phyloP scores from a whole-genome alignment of 2,329 filamentous ascomycete species.

The Thermoascus crustaceus region DNA sequence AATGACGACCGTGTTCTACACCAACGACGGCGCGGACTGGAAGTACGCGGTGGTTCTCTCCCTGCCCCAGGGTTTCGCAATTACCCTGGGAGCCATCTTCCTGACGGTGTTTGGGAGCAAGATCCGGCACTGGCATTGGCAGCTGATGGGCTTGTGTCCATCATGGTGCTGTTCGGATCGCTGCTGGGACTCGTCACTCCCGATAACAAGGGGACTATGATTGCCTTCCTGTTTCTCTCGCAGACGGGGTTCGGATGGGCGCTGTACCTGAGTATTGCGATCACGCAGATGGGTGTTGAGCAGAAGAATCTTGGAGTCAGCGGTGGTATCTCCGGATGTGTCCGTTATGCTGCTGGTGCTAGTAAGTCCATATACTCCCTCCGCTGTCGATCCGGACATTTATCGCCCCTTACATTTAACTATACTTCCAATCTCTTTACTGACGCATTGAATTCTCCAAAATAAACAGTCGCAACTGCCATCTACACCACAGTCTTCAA shows the following conservation, averaged over 20 bases:
- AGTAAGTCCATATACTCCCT: slow-evolving; percentile 14
- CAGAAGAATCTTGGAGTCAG: slow-evolving; percentile 42
- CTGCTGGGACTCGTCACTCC: slow-evolving; percentile 39
- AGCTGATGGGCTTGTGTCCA: slow-evolving; percentile 34
- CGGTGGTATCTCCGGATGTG: slow-evolving; percentile 37
- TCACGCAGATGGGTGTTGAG: slow-evolving; percentile 43
- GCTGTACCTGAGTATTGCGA: slow-evolving; percentile 41
- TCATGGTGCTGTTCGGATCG: slow-evolving; percentile 43
- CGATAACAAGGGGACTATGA: slow-evolving; percentile 37
- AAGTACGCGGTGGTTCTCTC: slow-evolving; percentile 31
- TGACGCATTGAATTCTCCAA: not conserved
- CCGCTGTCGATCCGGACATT: not conserved
- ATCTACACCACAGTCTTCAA: slow-evolving; percentile 38
- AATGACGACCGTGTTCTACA: slow-evolving; percentile 42
- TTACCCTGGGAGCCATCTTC: slow-evolving; percentile 36
- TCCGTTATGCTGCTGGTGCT: slow-evolving; percentile 37
- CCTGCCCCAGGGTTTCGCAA: slow-evolving; percentile 39
- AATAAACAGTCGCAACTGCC: slow-evolving; percentile 31
- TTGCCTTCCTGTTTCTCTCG: slow-evolving; percentile 41
- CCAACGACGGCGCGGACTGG: slow-evolving; percentile 27
- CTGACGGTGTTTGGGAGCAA: slow-evolving; percentile 35
- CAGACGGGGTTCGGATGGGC: slow-evolving; percentile 42
- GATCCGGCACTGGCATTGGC: slow-evolving; percentile 42
- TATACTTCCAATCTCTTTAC: not conserved
- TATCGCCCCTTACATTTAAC: no score